A percentile compares a stretch with the other conserved stretches of the same genome.
Evolutionary conservation across 805 yeast species (phyloP).

Genomic region (Myxozyma mucilagina): DNA sequence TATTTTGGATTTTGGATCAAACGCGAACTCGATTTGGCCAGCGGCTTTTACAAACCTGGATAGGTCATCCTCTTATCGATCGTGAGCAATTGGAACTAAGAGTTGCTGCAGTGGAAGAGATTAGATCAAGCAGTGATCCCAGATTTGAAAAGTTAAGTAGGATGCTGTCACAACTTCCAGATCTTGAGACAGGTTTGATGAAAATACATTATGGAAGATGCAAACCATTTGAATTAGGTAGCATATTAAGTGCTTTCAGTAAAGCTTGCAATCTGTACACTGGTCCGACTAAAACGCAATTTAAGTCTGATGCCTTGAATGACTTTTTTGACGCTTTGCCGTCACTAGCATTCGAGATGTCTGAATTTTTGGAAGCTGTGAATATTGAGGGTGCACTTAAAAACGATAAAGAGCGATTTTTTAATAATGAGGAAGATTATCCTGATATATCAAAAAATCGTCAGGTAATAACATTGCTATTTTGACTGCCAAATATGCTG

Average conservation of each 20-base stretch:
- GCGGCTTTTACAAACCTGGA: slow-evolving; percentile 68
- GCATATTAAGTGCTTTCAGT: slow-evolving; percentile 51
- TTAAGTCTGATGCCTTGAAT: slow-evolving; percentile 43
- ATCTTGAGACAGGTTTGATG: slow-evolving; percentile 58
- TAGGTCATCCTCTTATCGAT: slow-evolving; percentile 66
- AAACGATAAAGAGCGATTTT: slow-evolving; percentile 35
- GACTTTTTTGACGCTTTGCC: slow-evolving; percentile 46
- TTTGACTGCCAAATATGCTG: slow-evolving; percentile 44
- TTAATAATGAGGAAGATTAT: slow-evolving; percentile 40
- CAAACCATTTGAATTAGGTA: slow-evolving; percentile 60
- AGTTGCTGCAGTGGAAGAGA: slow-evolving; percentile 57
- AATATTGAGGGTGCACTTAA: slow-evolving; percentile 34
- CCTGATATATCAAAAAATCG: slow-evolving; percentile 45
- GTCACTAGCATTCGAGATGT: slow-evolving; percentile 38
- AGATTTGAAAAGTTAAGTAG: slow-evolving; percentile 37
- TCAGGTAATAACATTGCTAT: slow-evolving; percentile 35
- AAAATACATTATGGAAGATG: slow-evolving; percentile 59
- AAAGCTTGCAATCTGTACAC: slow-evolving; percentile 36
- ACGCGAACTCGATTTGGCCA: slow-evolving; percentile 78
- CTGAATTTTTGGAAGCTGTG: slow-evolving; percentile 34
- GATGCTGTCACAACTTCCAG: slow-evolving; percentile 47
- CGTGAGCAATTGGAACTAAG: slow-evolving; percentile 59
- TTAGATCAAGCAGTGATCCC: slow-evolving; percentile 34
- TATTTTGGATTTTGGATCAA: slow-evolving; percentile 78
- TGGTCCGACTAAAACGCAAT: slow-evolving; percentile 42